Conservation (phyloP, 768 basidiomycete species). For the Podaxis sp. region DNA sequence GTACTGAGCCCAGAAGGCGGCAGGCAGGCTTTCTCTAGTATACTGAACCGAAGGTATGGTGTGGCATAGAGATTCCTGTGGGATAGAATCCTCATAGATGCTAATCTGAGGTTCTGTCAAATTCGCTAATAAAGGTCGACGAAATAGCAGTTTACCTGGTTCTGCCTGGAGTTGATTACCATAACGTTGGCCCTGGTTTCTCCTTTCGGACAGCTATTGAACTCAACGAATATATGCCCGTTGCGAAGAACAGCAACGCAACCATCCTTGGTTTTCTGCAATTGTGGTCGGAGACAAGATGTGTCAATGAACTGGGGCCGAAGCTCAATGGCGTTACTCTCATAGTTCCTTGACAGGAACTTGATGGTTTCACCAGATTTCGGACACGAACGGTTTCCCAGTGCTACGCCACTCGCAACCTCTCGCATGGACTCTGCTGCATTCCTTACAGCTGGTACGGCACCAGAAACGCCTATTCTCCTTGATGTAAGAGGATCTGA, state of each 20-base stretch:
- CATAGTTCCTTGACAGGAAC: neutral
- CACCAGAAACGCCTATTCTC: neutral
- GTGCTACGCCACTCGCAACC: neutral
- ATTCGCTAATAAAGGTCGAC: conserved; percentile 6
- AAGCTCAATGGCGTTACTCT: neutral
- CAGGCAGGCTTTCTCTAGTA: conserved; percentile 37
- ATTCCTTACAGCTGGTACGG: neutral
- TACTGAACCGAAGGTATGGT: conserved; percentile 40
- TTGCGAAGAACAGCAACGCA: conserved; percentile 4
- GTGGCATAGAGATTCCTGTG: conserved; percentile 50
- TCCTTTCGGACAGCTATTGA: neutral
- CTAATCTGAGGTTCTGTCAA: conserved; percentile 33
- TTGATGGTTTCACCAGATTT: neutral
- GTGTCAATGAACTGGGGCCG: conserved; percentile 2
- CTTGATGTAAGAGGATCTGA: neutral
- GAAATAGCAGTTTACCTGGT: neutral
- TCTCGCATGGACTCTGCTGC: neutral
- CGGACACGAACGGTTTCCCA: neutral
- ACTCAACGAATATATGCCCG: conserved; percentile 6
- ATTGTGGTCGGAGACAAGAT: conserved; percentile 5
- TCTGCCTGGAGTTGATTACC: conserved; percentile 2
- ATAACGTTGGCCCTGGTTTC: neutral
- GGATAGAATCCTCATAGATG: conserved; percentile 48
- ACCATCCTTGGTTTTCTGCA: neutral
- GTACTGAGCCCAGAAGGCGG: conserved; percentile 43